These are phyloP conservation scores for Solanum medicagineum DNA, from an alignment of 257 asterid genomes.

Conservation along the genomic window DNA sequence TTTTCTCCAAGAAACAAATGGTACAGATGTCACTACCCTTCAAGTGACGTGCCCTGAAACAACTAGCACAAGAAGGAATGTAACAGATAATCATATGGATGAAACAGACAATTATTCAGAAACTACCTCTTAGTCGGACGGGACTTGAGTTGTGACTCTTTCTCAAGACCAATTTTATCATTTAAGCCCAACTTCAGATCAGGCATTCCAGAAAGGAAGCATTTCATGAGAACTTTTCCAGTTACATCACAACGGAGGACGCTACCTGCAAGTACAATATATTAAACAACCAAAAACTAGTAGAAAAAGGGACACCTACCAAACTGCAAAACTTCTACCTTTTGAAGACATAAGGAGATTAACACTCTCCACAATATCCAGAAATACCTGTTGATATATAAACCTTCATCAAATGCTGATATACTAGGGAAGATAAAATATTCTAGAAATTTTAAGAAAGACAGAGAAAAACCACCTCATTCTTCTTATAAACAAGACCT, in stretches of 20 bases:
- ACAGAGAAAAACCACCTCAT: conserved; percentile 51
- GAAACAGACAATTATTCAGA: not conserved
- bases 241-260: conserved; percentile 97
- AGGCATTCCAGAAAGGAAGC: conserved; percentile 99
- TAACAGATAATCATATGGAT: not conserved
- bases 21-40: not conserved
- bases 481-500: conserved; percentile 92
- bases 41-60: not conserved
- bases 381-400: conserved; percentile 59
- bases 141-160: conserved; percentile 92
- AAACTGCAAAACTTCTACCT: conserved; percentile 28
- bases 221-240: conserved; percentile 94
- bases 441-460: not conserved
- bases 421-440: not conserved
- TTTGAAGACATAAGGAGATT: conserved; percentile 98
- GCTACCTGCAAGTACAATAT: conserved; percentile 48
- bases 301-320: not conserved
- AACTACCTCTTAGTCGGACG: conserved; percentile 90
- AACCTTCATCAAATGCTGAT: not conserved
- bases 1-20: not conserved
- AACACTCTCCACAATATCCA: conserved; percentile 98
- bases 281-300: not conserved
- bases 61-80: not conserved
- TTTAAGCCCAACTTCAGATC: conserved; percentile 96
- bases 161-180: conserved; percentile 98